Percentiles rank a stretch among this genome's conserved stretches.
These are phyloP conservation scores for Lagenaria siceraria DNA, from an alignment of 306 rosid species.

Conservation along the genomic window DNA sequence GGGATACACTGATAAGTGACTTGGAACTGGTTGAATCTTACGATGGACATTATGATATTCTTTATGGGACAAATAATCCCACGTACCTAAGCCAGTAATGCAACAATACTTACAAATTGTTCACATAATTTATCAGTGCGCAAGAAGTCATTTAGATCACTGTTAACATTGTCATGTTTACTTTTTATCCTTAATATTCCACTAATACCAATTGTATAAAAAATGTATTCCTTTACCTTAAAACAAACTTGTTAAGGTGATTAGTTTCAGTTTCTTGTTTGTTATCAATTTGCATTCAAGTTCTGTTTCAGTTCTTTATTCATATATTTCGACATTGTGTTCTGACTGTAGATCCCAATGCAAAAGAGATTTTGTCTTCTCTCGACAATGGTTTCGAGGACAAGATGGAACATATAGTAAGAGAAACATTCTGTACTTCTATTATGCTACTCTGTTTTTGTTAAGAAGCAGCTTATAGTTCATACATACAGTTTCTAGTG, in stretches of 20 bases:
- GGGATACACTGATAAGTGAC: constrained; percentile 97
- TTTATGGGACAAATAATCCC: constrained; percentile 79
- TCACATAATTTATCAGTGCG: neutral
- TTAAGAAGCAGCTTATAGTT: neutral
- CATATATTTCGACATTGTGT: constrained; percentile 4
- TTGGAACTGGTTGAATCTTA: constrained; percentile 61
- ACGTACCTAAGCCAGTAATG: constrained; percentile 74
- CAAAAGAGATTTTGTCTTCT: constrained; percentile 78
- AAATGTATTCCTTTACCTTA: neutral
- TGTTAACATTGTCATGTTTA: neutral
- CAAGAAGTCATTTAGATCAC: constrained; percentile 1
- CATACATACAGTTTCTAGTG: neutral
- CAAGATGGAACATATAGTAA: constrained; percentile 94
- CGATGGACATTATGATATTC: constrained; percentile 76
- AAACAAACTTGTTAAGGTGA: constrained; percentile 5
- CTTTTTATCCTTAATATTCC: neutral
- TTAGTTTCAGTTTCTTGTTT: neutral
- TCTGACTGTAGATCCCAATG: constrained; percentile 64
- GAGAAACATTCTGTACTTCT: constrained; percentile 12
- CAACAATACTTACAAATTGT: neutral
- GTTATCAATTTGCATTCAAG: neutral
- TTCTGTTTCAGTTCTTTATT: neutral
- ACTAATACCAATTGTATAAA: neutral
- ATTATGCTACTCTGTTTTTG: neutral
- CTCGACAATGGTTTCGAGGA: constrained; percentile 90